phyloP scores from a whole-genome alignment of 306 rosid genomes.

The Prunus armeniaca region DNA sequence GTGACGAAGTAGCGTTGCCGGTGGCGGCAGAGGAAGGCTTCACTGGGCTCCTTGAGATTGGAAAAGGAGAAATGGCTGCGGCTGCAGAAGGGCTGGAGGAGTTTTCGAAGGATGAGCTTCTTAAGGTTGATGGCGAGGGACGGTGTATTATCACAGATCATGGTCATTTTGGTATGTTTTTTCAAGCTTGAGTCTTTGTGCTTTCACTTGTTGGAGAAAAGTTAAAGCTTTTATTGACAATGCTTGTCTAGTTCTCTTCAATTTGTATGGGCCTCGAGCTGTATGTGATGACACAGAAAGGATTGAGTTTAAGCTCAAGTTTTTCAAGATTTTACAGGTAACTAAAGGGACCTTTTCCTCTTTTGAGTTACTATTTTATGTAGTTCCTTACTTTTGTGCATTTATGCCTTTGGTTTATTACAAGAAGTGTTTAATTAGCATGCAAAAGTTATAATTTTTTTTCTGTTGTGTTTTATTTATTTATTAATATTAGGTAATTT shows the following conservation, averaged over 20 bases:
- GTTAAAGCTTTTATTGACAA: conserved; percentile 21
- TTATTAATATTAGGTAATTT: conserved; percentile 32
- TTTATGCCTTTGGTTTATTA: neutral
- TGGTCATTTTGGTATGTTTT: conserved; percentile 66
- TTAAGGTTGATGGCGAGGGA: conserved; percentile 76
- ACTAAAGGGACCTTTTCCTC: neutral
- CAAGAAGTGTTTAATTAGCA: neutral
- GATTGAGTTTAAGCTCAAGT: conserved; percentile 64
- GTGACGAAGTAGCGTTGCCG: conserved; percentile 69
- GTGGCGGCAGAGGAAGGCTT: conserved; percentile 83
- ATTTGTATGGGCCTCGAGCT: conserved; percentile 91
- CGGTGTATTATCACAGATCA: conserved; percentile 89
- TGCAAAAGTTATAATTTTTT: conserved; percentile 6
- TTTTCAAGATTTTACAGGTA: conserved; percentile 80
- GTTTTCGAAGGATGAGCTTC: conserved; percentile 64
- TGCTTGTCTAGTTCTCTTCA: conserved; percentile 68
- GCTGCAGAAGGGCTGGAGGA: conserved; percentile 51
- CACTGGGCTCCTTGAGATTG: conserved; percentile 50
- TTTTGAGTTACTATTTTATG: neutral
- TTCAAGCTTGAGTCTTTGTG: neutral
- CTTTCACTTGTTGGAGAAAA: conserved; percentile 1
- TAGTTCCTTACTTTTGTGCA: neutral
- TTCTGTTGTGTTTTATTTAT: conserved; percentile 7
- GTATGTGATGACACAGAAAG: conserved; percentile 70
- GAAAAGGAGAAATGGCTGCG: conserved; percentile 35